A percentile compares a stretch with the other conserved stretches of the same genome.
Conservation (phyloP, 805 yeast species). For the Torulaspora maleeae region DNA sequence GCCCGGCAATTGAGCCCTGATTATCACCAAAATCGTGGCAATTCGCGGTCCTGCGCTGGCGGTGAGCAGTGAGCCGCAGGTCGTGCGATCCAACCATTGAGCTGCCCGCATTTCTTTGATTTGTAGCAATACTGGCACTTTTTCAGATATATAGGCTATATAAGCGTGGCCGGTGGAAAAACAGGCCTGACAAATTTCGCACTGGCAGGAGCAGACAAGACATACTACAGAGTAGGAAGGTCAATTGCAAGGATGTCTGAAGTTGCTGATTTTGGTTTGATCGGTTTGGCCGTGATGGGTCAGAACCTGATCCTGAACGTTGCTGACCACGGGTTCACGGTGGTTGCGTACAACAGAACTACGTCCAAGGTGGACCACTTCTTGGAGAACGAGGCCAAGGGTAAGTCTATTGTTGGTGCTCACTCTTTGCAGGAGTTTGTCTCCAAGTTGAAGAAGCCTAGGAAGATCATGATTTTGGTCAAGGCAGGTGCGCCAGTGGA, state of each 20-base stretch:
- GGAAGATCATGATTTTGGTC: slow-evolving; percentile 89
- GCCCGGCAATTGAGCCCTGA: background rate
- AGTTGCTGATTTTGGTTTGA: slow-evolving; percentile 86
- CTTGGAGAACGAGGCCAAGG: slow-evolving; percentile 92
- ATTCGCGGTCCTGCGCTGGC: too few relatives aligned
- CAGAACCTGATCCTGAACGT: slow-evolving; percentile 95
- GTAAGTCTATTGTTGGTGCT: slow-evolving; percentile 93
- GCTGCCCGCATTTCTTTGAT: background rate
- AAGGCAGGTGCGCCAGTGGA: slow-evolving; percentile 98
- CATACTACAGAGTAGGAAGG: background rate
- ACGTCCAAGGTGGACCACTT: slow-evolving; percentile 92
- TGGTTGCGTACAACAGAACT: slow-evolving; percentile 98
- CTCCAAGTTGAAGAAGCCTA: slow-evolving; percentile 90
- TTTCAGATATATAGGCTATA: too few relatives aligned
- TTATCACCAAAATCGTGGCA: too few relatives aligned
- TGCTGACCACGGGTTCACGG: slow-evolving; percentile 98
- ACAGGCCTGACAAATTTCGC: background rate
- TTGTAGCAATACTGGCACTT: slow-evolving; percentile 2
- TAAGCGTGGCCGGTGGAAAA: background rate
- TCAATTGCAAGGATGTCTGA: slow-evolving; percentile 9
- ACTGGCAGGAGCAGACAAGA: background rate
- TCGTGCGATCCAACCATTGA: too few relatives aligned
- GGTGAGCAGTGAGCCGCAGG: too few relatives aligned
- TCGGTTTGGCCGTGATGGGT: slow-evolving; percentile 99
- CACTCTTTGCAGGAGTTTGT: slow-evolving; percentile 84